Percentiles rank a stretch among this genome's conserved stretches.
Conservation (phyloP, 2,329 filamentous ascomycete species). For the Xylariaceae sp. region DNA sequence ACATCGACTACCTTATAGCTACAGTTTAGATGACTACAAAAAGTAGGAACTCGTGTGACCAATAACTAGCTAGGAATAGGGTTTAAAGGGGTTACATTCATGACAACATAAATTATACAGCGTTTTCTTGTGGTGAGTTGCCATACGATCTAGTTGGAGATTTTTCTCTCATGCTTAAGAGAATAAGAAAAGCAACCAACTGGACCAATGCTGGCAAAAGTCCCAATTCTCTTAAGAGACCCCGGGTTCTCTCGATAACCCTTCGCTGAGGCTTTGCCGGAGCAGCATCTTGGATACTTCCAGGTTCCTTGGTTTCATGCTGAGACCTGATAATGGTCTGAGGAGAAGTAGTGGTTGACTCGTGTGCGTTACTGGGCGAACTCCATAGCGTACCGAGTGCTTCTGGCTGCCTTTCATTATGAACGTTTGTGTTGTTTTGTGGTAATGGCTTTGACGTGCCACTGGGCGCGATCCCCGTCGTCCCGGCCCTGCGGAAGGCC, state of each 20-base stretch:
- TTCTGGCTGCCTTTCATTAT: background rate
- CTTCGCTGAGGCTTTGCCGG: no score
- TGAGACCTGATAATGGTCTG: background rate
- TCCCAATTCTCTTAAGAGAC: background rate
- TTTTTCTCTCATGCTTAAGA: background rate
- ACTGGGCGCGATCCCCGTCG: no score
- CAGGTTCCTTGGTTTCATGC: background rate
- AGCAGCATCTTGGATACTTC: background rate
- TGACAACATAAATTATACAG: no score
- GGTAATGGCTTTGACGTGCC: no score
- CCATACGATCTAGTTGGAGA: no score
- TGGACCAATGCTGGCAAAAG: background rate
- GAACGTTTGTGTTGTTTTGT: background rate
- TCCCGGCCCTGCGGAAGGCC: background rate
- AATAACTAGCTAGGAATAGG: no score
- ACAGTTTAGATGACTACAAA: no score
- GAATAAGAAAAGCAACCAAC: background rate
- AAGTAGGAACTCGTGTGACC: no score
- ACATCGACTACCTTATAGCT: no score
- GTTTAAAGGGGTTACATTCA: no score
- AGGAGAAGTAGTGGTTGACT: background rate
- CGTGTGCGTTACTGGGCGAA: background rate
- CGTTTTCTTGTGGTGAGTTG: no score
- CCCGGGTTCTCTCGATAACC: background rate
- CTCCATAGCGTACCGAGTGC: background rate